Conservation (phyloP, 2,329 filamentous ascomycete genomes). For the Alternaria conjuncta region DNA sequence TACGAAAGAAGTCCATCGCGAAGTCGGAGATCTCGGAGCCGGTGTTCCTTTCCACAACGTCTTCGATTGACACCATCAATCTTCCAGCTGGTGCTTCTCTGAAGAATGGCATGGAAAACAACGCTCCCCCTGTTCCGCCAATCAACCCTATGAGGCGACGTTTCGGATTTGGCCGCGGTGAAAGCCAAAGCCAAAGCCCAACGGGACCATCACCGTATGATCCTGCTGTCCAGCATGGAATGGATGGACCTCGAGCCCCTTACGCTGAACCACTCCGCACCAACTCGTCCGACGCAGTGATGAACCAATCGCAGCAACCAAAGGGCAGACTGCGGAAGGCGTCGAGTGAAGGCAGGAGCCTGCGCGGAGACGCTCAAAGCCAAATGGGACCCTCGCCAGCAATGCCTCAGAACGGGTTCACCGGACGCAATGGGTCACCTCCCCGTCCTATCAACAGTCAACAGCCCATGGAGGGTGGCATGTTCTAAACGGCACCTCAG, state of each 20-base stretch:
- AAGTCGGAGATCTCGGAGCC: slow-evolving; percentile 70
- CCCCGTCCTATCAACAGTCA: slow-evolving; percentile 38
- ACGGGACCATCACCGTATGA: slow-evolving; percentile 29
- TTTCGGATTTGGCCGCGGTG: slow-evolving; percentile 49
- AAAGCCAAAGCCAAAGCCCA: slow-evolving; percentile 47
- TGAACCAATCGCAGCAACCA: slow-evolving; percentile 42
- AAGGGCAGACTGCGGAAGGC: slow-evolving; percentile 56
- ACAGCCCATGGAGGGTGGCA: slow-evolving; percentile 43
- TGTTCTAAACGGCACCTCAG: slow-evolving; percentile 35
- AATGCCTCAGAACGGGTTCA: slow-evolving; percentile 34
- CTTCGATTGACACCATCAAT: slow-evolving; percentile 64
- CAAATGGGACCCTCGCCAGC: slow-evolving; percentile 35
- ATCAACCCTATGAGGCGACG: slow-evolving; percentile 66
- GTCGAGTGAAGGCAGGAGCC: slow-evolving; percentile 58
- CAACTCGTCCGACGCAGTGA: slow-evolving; percentile 53
- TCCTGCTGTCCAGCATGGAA: slow-evolving; percentile 46
- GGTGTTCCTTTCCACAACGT: slow-evolving; percentile 60
- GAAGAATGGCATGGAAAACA: slow-evolving; percentile 55
- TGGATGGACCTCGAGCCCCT: slow-evolving; percentile 41
- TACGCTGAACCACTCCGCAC: slow-evolving; percentile 48
- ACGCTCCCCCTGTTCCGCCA: slow-evolving; percentile 58
- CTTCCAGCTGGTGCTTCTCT: slow-evolving; percentile 63
- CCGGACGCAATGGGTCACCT: slow-evolving; percentile 38
- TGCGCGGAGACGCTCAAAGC: slow-evolving; percentile 51
- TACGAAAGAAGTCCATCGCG: slow-evolving; percentile 64